Evolutionary conservation across 2,329 filamentous ascomycete genomes (phyloP).

Genomic region (Geosmithia putterillii): DNA sequence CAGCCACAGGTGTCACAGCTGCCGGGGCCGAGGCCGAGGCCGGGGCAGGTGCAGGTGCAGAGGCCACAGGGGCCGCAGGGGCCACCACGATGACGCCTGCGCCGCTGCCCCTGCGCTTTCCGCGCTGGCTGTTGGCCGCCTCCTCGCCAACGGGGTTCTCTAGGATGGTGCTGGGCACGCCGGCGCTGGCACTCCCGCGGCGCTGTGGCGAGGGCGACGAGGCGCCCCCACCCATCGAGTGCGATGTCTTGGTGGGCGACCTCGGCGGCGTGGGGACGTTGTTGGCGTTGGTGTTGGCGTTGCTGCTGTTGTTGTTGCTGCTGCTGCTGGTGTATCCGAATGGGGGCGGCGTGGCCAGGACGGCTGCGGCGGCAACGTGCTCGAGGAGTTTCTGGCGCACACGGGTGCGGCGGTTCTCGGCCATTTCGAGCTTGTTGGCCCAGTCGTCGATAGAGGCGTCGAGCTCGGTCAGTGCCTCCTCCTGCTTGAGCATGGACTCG

Average conservation of each 20-base stretch:
- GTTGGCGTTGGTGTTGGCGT: slow-evolving; percentile 13
- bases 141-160: slow-evolving; percentile 37
- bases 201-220: slow-evolving; percentile 32
- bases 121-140: slow-evolving; percentile 9
- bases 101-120: neutral
- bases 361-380: slow-evolving; percentile 62
- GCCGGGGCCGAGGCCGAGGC: neutral
- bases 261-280: slow-evolving; percentile 45
- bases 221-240: slow-evolving; percentile 3
- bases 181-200: slow-evolving; percentile 32
- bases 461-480: slow-evolving; percentile 66
- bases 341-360: slow-evolving; percentile 19
- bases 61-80: no score
- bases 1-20: no score
- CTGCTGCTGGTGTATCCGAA: slow-evolving; percentile 25
- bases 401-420: slow-evolving; percentile 63
- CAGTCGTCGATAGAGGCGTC: slow-evolving; percentile 72
- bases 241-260: slow-evolving; percentile 39
- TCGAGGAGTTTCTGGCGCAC: slow-evolving; percentile 72
- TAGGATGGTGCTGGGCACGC: slow-evolving; percentile 43
- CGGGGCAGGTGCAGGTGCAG: neutral
- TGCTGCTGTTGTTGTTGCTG: slow-evolving; percentile 43
- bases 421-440: slow-evolving; percentile 67
- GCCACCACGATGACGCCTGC: no score
- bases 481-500: slow-evolving; percentile 66